A percentile compares a stretch with the other conserved stretches of the same genome.
phyloP scores from a whole-genome alignment of 495 filamentous ascomycete species.

The Hypoxylon trugodes region DNA sequence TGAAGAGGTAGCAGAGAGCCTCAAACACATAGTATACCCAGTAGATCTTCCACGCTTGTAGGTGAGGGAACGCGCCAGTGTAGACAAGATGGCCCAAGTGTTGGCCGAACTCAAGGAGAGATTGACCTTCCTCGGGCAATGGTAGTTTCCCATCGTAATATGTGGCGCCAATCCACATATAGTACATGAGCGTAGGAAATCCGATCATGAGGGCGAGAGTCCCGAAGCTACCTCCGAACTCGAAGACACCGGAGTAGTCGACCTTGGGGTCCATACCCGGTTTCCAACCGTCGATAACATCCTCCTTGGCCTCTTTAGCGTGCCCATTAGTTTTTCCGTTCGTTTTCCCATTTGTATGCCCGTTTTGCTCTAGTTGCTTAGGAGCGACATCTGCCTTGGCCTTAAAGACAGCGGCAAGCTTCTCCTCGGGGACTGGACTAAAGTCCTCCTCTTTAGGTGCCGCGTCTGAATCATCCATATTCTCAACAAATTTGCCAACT shows the following conservation, averaged over 20 bases:
- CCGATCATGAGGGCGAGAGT: slow-evolving; percentile 85
- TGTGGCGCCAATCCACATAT: slow-evolving; percentile 96
- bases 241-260: slow-evolving; percentile 81
- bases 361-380: slow-evolving; percentile 35
- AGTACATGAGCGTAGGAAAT: slow-evolving; percentile 95
- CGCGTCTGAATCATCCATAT: slow-evolving; percentile 51
- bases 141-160: slow-evolving; percentile 90
- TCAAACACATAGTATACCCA: slow-evolving; percentile 91
- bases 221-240: slow-evolving; percentile 87
- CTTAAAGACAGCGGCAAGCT: slow-evolving; percentile 30
- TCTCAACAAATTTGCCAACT: slow-evolving; percentile 55
- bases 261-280: slow-evolving; percentile 77
- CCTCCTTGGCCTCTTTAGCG: slow-evolving; percentile 43
- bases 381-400: slow-evolving; percentile 21
- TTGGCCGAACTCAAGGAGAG: slow-evolving; percentile 68
- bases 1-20: slow-evolving; percentile 77
- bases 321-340: slow-evolving; percentile 23
- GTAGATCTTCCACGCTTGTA: slow-evolving; percentile 88
- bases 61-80: slow-evolving; percentile 79
- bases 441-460: slow-evolving; percentile 45
- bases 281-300: slow-evolving; percentile 71
- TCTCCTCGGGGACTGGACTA: slow-evolving; percentile 41
- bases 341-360: slow-evolving; percentile 28
- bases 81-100: slow-evolving; percentile 76
- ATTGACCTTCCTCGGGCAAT: slow-evolving; percentile 69